Base-by-base conservation (phyloP, 2,329 filamentous ascomycete genomes). In the Sarocladiaceae sp. region DNA sequence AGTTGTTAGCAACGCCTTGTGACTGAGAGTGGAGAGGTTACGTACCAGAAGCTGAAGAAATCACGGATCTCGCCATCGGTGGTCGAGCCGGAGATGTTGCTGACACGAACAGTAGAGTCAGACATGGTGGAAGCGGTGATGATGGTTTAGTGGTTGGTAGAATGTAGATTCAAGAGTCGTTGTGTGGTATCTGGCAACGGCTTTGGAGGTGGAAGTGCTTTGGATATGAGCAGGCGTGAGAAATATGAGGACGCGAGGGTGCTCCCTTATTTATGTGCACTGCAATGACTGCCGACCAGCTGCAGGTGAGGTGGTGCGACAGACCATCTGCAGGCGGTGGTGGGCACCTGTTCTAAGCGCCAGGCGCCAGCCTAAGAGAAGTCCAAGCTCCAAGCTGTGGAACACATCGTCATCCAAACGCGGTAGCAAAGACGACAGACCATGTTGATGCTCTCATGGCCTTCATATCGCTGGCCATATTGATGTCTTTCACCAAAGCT, bases 31-130 rank as follows among this genome's bases (percentile, higher is more conserved):
- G 23, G 13, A 15, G 5, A 7, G 6, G 19, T 3, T 0, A 48
- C 79, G 63, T 76, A 91, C 88, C 80, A 85, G 69, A 97, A 97
- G 73, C 85, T 93, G 76, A 98, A 98, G 76, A 98, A 98, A 62
- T 95, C 90, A 60, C 81, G 82, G 57, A 98, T 82, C 68, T 97
- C 89, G 69, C 90, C 84, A 68, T 98, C 89, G 54, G 78, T 81
- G 46, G 91, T 96, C 63, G 83, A 69, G 50, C 73, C 63, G 55
- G 86, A 82, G 69, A 98, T 95, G 72, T 93, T 90, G 70, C 86
- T 85, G 58, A 97, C 90, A 70, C 90, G 72, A 52, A 96, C 88
- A 42, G 85, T 91, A 44, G 63, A 57, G 57, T 70, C 77, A 57
- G 76, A 69, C 77, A 82, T 82, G 52, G 32, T 37, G 39, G 21